A percentile compares a stretch with the other conserved stretches of the same genome.
Evolutionary conservation across 2,329 filamentous ascomycete genomes (phyloP).

Genomic region (Orbilia blumenaviensis): DNA sequence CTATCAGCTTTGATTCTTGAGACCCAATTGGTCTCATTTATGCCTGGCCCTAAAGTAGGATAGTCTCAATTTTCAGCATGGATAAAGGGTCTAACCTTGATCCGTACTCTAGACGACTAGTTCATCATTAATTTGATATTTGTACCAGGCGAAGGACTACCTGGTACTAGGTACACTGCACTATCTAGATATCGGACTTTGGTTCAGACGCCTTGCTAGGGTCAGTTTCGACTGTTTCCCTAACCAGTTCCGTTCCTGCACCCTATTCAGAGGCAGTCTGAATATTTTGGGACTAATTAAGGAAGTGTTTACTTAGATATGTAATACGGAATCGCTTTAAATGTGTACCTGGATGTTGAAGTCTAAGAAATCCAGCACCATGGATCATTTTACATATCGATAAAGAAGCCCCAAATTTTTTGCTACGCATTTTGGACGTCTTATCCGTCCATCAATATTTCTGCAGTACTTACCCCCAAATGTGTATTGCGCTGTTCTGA

Average conservation of each 20-base stretch:
- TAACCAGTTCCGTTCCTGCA: conserved; percentile 42
- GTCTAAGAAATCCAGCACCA: conserved; percentile 12
- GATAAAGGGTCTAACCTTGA: conserved; percentile 14
- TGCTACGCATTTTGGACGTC: no score
- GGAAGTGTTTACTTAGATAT: no score
- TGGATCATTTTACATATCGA: background rate
- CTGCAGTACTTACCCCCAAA: no score
- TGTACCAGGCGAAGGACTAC: background rate
- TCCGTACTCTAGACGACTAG: conserved; percentile 23
- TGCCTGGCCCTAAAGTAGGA: conserved; percentile 11
- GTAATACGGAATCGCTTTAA: no score
- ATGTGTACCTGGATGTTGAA: background rate
- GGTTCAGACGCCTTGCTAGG: background rate
- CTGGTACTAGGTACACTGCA: background rate
- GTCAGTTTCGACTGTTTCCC: background rate
- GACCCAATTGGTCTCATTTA: conserved; percentile 1
- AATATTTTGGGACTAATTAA: no score
- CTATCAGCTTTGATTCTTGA: background rate
- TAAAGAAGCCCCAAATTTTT: no score
- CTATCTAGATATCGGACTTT: background rate
- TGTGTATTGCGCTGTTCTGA: no score
- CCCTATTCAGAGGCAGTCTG: conserved; percentile 15
- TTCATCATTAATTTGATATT: conserved; percentile 38
- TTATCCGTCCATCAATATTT: no score
- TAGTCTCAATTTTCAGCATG: conserved; percentile 2